Evolutionary conservation across 345 rosid species (phyloP), one percentile per base, ranked within the genome.

Genomic region (Eucalyptus erythrocorys): DNA sequence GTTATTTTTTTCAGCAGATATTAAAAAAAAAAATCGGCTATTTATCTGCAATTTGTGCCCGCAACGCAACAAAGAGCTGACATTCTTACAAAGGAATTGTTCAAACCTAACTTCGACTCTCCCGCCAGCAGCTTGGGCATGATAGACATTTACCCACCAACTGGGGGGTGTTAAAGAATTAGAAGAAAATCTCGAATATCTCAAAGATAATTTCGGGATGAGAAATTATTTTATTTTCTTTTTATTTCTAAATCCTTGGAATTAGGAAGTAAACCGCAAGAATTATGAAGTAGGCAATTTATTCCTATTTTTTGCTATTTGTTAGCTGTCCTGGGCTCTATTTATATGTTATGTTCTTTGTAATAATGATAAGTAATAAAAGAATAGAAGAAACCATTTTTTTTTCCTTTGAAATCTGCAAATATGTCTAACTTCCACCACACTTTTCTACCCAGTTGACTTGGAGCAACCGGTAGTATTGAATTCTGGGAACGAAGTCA

Each of bases 11-110:
- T 24, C 61, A 55, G 30, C 61, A 10, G 24, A 19, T 16, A 21
- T 8, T 22, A n/a, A n/a, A n/a, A 2, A 3, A 21, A 21, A 53
- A 1, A 53, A 53, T 0, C 10, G 11, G 12, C 9, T 2, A 21
- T 55, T 55, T 55, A 4, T 55, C 12, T 55, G 30, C 12, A 5
- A 55, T 55, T 55, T 55, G 61, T 55, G 5, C 61, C 61, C 26
- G 22, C 0, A 4, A 9, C 61, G 22, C 61, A 24, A 55, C 13
- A 55, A 48, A 22, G 8, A 9, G 5, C 12, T 10, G 13, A 55
- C 61, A 55, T 22, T 55, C 27, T 55, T 55, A 22, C 12, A 55
- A 22, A 22, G 5, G 30, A 6, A 55, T 55, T 53, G 59, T 22
- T 55, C 4, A 22, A 9, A 55, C 59, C 26, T 55, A 22, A 21